Conservation (phyloP, 1,284 basidiomycete species). For the Ganoderma lingzhi region DNA sequence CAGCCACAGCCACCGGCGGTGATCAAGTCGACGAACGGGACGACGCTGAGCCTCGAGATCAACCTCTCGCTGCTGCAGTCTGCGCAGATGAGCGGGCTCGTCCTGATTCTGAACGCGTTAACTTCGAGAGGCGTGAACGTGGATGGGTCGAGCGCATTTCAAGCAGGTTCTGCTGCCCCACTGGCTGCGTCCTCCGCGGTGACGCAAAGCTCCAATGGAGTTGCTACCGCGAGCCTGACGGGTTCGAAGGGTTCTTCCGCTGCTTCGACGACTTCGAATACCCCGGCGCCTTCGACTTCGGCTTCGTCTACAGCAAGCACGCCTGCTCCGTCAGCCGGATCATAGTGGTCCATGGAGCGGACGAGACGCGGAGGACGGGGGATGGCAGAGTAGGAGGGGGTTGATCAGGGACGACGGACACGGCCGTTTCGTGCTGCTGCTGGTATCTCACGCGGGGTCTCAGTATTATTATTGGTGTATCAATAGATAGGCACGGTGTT, state of each 20-base stretch:
- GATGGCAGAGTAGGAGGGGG: slow-evolving; percentile 16
- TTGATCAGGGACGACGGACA: slow-evolving; percentile 21
- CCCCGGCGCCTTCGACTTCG: slow-evolving; percentile 18
- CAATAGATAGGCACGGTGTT: slow-evolving; percentile 16
- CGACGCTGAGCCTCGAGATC: slow-evolving; percentile 76
- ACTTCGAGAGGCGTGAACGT: slow-evolving; percentile 44
- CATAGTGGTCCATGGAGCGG: slow-evolving; percentile 3
- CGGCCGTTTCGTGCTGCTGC: slow-evolving; percentile 2
- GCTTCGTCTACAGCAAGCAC: slow-evolving; percentile 16
- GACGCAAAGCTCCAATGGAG: slow-evolving; percentile 14
- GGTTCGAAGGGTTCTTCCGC: slow-evolving; percentile 11
- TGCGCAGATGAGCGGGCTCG: slow-evolving; percentile 76
- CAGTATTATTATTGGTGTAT: slow-evolving; percentile 33
- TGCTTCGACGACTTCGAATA: slow-evolving; percentile 22
- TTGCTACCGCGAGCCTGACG: slow-evolving; percentile 8
- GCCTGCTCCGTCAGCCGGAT: slow-evolving; percentile 4
- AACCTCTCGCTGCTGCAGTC: slow-evolving; percentile 75
- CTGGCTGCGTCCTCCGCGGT: neutral
- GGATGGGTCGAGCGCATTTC: slow-evolving; percentile 22
- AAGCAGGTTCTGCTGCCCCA: neutral
- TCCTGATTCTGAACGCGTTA: slow-evolving; percentile 72
- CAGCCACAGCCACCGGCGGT: slow-evolving; percentile 74
- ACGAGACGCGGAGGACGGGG: neutral
- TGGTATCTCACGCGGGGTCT: slow-evolving; percentile 10
- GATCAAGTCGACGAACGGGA: slow-evolving; percentile 71